Percentiles rank a stretch among this genome's conserved stretches.
phyloP scores from a whole-genome alignment of 768 basidiomycete genomes.

The Gloeopeniophorella convolvens region DNA sequence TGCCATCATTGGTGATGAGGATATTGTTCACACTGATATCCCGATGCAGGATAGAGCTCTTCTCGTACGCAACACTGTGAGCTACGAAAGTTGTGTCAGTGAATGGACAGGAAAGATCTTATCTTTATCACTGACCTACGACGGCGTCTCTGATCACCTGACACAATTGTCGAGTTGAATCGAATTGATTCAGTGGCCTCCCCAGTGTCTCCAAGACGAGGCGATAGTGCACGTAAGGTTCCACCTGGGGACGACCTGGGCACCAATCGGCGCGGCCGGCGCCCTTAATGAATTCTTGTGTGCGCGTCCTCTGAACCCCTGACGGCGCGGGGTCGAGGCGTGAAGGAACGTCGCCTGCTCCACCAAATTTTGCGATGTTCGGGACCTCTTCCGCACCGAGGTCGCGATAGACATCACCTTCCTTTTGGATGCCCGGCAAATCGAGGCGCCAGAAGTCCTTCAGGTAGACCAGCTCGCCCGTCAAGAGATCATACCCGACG shows the following conservation, averaged over 20 bases:
- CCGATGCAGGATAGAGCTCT: neutral
- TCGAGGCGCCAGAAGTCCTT: slow-evolving; percentile 4
- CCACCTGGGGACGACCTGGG: neutral
- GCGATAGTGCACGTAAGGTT: neutral
- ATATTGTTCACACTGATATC: slow-evolving; percentile 3
- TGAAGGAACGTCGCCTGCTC: neutral
- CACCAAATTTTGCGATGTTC: neutral
- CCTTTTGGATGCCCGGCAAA: neutral
- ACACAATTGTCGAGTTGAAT: slow-evolving; percentile 3
- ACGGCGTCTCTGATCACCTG: neutral
- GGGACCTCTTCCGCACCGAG: neutral
- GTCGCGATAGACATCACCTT: neutral
- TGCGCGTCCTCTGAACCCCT: too few relatives aligned
- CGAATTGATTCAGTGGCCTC: neutral
- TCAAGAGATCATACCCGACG: neutral
- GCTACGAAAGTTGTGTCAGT: neutral
- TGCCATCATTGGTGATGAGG: neutral
- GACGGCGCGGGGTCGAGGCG: neutral
- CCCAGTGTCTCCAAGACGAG: neutral
- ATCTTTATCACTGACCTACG: neutral
- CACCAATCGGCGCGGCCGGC: neutral
- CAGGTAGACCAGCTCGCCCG: neutral
- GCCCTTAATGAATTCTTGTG: too few relatives aligned
- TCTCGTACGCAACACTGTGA: neutral
- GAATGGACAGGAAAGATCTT: neutral